phyloP scores from a whole-genome alignment of 1,284 basidiomycete species.

The Fomes fomentarius region DNA sequence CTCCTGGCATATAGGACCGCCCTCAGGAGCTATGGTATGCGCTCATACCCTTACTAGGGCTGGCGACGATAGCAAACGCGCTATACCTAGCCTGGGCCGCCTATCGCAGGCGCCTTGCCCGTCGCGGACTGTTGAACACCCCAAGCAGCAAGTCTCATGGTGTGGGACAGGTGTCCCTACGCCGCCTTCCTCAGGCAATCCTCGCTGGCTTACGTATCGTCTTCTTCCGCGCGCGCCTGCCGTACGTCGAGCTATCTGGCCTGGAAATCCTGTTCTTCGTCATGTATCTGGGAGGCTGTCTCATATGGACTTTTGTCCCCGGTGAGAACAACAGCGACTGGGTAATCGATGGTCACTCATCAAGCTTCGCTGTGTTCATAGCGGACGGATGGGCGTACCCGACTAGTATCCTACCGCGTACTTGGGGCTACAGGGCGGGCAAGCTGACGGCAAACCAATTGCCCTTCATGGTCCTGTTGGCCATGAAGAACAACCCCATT shows the following conservation, averaged over 20 bases:
- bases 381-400: constrained; percentile 17
- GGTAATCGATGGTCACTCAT: too few relatives aligned
- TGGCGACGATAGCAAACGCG: constrained; percentile 26
- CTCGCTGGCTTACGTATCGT: constrained; percentile 31
- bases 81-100: constrained; percentile 28
- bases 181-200: constrained; percentile 27
- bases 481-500: constrained; percentile 45
- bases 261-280: constrained; percentile 21
- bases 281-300: constrained; percentile 31
- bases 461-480: constrained; percentile 42
- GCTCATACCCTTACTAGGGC: constrained; percentile 22
- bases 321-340: too few relatives aligned
- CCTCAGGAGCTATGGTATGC: constrained; percentile 32
- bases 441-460: constrained; percentile 41
- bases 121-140: background rate
- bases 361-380: background rate
- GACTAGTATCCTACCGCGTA: constrained; percentile 21
- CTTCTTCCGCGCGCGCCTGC: constrained; percentile 33
- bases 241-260: constrained; percentile 31
- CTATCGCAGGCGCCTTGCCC: constrained; percentile 12
- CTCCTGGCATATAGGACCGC: constrained; percentile 22
- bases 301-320: constrained; percentile 33
- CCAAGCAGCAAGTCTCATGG: background rate
- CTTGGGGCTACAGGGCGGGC: constrained; percentile 36
- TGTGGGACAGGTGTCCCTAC: constrained; percentile 10